Base-by-base conservation (phyloP, 352 stramenopile species). In the Globisporangium cystogenes region DNA sequence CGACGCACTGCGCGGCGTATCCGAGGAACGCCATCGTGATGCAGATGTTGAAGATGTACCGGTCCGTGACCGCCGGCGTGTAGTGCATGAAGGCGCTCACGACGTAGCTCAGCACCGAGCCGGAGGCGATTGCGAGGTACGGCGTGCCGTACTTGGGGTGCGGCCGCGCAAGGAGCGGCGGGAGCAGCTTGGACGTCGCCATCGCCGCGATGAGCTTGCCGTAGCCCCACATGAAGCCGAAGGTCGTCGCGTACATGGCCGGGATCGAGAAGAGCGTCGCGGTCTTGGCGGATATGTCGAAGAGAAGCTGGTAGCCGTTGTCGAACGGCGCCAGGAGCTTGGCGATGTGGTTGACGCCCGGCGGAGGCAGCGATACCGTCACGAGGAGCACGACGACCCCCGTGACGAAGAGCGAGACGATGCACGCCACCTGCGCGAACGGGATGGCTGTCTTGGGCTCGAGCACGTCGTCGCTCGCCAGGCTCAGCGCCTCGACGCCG, bases 161-260 rank as follows among this genome's bases (percentile, higher is more conserved):
- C 12, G 40, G 39, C 0, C 27, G 44, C 27, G 43, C 60, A 6
- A 73, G 39, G 12, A 57, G 15, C 5, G 40, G 39, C 3, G 67
- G 67, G 26, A 76, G 51, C 40, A 76, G 47, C 42, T 64, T 65
- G 15, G 67, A 76, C 7, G 50, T 59, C 18, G 67, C 54, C 60
- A 76, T 68, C 7, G 61, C 60, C 16, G 48, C 27, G 40, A 76
- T 58, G 39, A 76, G 55, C 42, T 76, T 76, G 12, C 63, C 57
- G 24, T 76, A 73, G 23, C 55, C 60, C 59, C 63, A 71, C 45
- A 71, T 70, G 43, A 73, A 71, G 35, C 67, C 58, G 27, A 67
- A 72, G 16, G 63, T 66, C 15, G 64, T 68, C 1, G 67, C 64
- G 43, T 63, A 68, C 35, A 58, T 74, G 11, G 64, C 61, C 3